Evolutionary conservation across 2,329 filamentous ascomycete genomes (phyloP), one percentile per base, ranked within the genome.

Genomic region (Diaporthe eres): DNA sequence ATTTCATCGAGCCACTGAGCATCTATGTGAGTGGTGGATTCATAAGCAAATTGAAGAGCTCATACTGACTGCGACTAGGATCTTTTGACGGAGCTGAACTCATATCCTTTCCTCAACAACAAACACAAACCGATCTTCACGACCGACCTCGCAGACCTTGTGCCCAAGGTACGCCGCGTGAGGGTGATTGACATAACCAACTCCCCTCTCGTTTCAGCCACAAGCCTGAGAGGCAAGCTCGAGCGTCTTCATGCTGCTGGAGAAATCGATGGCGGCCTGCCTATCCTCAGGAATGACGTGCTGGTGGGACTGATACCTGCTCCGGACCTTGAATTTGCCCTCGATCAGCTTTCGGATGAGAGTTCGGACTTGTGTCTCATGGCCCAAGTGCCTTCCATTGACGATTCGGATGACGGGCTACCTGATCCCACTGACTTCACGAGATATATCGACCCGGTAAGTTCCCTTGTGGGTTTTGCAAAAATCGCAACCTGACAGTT

Each of bases 61-160:
- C 37, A 22, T 42, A 5, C 44, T 71, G 72, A 73, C 79, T 25
- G 3, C 0, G 82, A 71, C 13, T 80, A 94, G 91, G 97, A 98
- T 82, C 90, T 98, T 15, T 88, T 98, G 25, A 98, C 96, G 0
- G 95, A 97, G 82, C 96, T 99, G 94, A 98, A 99, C 84, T 94
- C 95, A 3, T 99, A 98, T 79, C 97, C 97, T 0, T 98, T 97
- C 86, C 90, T 99, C n/a, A 95, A 98, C 85, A 98, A 97, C 85
- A 98, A 98, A 83, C 91, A 96, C 77, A 95, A 97, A 79, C 96
- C 96, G 1, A 89, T 97, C 25, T 98, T 98, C 83, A 98, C 96
- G 0, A 93, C 94, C 0, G 94, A 97, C 73, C 89, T 99, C 0
- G 94, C 92, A 19, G 96, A 98, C 77, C 97, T 99, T 74, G 93